Conservation (phyloP, 305 asterid species). For the Fraxinus baroniana region DNA sequence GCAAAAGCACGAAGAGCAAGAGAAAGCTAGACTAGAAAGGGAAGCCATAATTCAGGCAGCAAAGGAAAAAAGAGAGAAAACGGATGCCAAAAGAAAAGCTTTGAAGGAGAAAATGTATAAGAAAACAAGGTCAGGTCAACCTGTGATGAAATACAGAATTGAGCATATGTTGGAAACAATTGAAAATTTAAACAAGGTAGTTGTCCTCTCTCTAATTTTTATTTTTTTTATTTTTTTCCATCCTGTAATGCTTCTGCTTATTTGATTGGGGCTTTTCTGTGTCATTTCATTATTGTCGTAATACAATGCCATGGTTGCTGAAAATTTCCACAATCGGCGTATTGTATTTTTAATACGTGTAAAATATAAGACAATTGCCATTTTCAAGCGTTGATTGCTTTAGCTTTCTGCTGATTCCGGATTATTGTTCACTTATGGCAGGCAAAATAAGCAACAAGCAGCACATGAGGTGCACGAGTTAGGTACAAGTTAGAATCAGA, state of each 20-base stretch:
- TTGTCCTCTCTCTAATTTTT: neutral
- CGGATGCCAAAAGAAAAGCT: slow-evolving; percentile 62
- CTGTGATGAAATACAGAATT: slow-evolving; percentile 89
- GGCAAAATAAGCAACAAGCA: neutral
- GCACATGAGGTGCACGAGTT: neutral
- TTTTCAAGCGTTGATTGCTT: neutral
- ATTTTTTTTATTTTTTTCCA: neutral
- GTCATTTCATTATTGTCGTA: slow-evolving; percentile 11
- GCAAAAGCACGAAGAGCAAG: slow-evolving; percentile 62
- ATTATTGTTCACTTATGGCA: neutral
- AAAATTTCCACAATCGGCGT: neutral
- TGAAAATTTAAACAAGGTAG: slow-evolving; percentile 45
- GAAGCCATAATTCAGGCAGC: slow-evolving; percentile 55
- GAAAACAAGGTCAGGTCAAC: slow-evolving; percentile 89
- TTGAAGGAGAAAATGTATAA: slow-evolving; percentile 77
- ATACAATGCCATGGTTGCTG: slow-evolving; percentile 1
- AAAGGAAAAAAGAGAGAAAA: slow-evolving; percentile 48
- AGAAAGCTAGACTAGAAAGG: slow-evolving; percentile 57
- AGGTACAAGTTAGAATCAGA: neutral
- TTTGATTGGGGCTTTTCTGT: neutral
- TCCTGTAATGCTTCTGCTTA: slow-evolving; percentile 9
- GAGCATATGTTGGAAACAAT: slow-evolving; percentile 79
- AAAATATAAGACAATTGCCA: neutral
- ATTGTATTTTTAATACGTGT: neutral
- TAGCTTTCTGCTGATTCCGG: neutral